Percentiles rank a stretch among this genome's conserved stretches.
Evolutionary conservation across 371 early-diverging fungal genomes (phyloP).

Genomic region (Mortierella sp.): DNA sequence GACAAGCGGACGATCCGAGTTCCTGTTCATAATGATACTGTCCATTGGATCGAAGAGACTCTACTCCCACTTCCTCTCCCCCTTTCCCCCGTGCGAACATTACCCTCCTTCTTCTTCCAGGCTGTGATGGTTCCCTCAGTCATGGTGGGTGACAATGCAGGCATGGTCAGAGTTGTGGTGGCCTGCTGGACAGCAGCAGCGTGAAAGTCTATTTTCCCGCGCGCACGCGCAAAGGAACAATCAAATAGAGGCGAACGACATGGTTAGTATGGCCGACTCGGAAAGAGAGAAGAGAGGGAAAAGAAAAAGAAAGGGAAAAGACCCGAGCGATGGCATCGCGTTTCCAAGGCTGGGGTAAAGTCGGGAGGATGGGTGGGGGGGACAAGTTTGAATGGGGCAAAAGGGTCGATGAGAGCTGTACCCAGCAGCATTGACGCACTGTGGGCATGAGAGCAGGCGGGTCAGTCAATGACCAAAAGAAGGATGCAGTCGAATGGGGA

Average conservation of each 20-base stretch:
- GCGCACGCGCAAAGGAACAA: too few relatives aligned
- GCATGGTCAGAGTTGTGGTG: constrained; percentile 84
- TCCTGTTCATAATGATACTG: neutral
- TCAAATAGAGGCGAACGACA: neutral
- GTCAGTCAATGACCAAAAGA: neutral
- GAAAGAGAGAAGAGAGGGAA: constrained; percentile 5
- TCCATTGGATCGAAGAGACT: neutral
- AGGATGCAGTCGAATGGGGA: too few relatives aligned
- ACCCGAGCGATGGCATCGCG: constrained; percentile 4
- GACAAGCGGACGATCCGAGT: neutral
- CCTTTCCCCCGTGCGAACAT: constrained; percentile 1
- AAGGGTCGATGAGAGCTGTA: too few relatives aligned
- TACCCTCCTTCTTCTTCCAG: constrained; percentile 90
- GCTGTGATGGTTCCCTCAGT: constrained; percentile 92
- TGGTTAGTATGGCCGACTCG: constrained; percentile 4
- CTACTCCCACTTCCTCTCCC: neutral
- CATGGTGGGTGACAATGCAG: constrained; percentile 98
- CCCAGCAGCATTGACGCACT: neutral
- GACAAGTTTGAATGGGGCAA: too few relatives aligned
- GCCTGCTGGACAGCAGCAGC: constrained; percentile 65
- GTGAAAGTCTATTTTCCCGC: constrained; percentile 61
- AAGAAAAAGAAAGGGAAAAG: constrained; percentile 2
- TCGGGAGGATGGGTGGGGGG: neutral
- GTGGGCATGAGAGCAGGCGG: neutral
- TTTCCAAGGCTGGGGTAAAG: neutral